Evolutionary conservation across 2,329 filamentous ascomycete species (phyloP), one percentile per base, ranked within the genome.

Genomic region (Cladosporium sp.): DNA sequence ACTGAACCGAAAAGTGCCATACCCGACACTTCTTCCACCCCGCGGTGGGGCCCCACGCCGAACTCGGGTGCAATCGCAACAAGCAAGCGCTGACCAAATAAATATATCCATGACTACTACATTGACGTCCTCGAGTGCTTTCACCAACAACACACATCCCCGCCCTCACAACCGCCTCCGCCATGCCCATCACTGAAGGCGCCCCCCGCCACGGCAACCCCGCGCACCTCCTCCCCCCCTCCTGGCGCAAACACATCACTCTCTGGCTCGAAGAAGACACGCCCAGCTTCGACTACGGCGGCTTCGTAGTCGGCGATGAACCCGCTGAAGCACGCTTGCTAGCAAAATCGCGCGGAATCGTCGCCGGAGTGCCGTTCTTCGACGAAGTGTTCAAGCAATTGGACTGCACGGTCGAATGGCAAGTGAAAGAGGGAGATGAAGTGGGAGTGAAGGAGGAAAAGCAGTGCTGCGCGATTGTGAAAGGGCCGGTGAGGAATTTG

Each of bases 211-310:
- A 85, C 65, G 85, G 85, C 62, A 79, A 81, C 58, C 78, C 85
- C 34, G 79, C 83, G 17, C 85, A 96, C 72, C 84, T 97, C 63
- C 85, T 97, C 42, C 92, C 93, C 0, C 83, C 86, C 20, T 89
- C 86, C 62, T 97, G 91, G 85, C 96, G 93, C 73, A 82, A 86
- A 50, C 83, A 87, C 64, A 84, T 97, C 62, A 83, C 87, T 22
- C 77, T 83, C 68, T 99, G 94, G 94, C 87, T 97, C 13, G 89
- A 91, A 68, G 94, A 99, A 76, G 94, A 99, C 77, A 95, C 91
- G 3, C 94, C 94, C 4, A 94, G 90, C 54, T 93, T 96, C 75
- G 94, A 99, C 80, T 97, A 96, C 73, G 94, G 90, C 68, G 94
- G 94, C 60, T 99, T 96, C 74, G 94, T 99, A 6, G 94, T 99